Evolutionary conservation across 805 yeast species (phyloP), one percentile per base, ranked within the genome.

Genomic region (Torulaspora maleeae): DNA sequence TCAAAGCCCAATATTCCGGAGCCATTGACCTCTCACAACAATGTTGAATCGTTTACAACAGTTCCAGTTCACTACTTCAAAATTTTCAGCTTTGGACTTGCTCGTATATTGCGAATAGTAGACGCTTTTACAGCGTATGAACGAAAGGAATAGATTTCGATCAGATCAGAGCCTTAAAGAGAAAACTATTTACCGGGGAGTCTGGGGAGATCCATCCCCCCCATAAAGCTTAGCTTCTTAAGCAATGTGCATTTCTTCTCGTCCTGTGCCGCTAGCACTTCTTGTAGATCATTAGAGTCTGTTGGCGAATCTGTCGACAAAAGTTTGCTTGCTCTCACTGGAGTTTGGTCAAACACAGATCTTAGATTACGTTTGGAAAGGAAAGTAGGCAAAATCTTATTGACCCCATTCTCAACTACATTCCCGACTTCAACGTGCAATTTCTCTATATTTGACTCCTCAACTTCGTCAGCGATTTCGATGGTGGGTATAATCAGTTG

Each of bases 331-430:
- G 53, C 43, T 34, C 48, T 43, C 12, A 56, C 34, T 8, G 52
- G 44, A 10, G 45, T 30, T 33, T 51, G 45, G 28, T 53, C 56
- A 42, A 60, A 60, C 11, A 56, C 46, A 5, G 53, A 50, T 25
- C 35, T 48, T n/a, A 44, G 46, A 22, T 59, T 49, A 33, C 61
- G 49, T 19, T 28, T 34, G 1, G 54, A 50, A 9, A 60, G 38
- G 8, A 45, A 8, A 19, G 53, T 58, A 13, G 53, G 49, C 12
- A 58, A 58, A 3, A 58, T 50, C 29, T 42, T 51, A 25, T 36
- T 34, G 5, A 35, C 33, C 17, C 20, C 38, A 16, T 28, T 24
- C 27, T 55, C 61, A 15, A 45, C 43, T 15, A 54, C 40, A 32
- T 51, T 54, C 3, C 42, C 51, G 4, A 56, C 45, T 7, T 45